A percentile compares a stretch with the other conserved stretches of the same genome.
phyloP scores from a whole-genome alignment of 1,284 basidiomycete species.

The Melampsora occidentalis region DNA sequence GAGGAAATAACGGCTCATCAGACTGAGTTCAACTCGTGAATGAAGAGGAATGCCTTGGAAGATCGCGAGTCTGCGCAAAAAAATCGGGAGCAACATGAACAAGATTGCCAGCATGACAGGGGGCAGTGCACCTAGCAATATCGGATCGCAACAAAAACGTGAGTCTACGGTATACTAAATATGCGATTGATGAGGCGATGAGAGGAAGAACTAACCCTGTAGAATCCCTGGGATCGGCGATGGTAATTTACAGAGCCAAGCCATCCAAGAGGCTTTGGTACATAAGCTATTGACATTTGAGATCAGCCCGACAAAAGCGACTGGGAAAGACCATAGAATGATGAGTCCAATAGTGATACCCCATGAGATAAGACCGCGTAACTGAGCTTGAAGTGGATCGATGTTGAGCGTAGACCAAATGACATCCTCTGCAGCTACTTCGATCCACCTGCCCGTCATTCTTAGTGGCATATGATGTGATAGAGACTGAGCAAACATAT shows the following conservation, averaged over 20 bases:
- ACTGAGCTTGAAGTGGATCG: conserved; percentile 80
- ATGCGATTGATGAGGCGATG: not conserved
- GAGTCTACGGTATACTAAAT: not conserved
- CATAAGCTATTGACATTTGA: conserved; percentile 78
- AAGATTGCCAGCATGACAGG: conserved; percentile 79
- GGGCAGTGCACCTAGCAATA: conserved; percentile 64
- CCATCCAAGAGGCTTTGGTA: conserved; percentile 65
- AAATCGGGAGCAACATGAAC: conserved; percentile 84
- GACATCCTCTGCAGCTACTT: conserved; percentile 78
- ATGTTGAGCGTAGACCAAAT: conserved; percentile 83
- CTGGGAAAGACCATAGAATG: conserved; percentile 66
- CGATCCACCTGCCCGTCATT: conserved; percentile 63
- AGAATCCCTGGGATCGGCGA: conserved; percentile 73
- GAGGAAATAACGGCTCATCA: conserved; percentile 87
- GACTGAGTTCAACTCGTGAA: conserved; percentile 77
- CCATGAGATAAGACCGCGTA: conserved; percentile 60
- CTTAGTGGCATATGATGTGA: conserved; percentile 57
- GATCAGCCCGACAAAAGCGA: conserved; percentile 75
- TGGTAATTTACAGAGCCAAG: conserved; percentile 71
- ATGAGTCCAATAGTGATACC: conserved; percentile 63
- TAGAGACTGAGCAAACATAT: conserved; percentile 63
- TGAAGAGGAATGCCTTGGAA: conserved; percentile 77
- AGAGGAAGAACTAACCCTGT: conserved; percentile 59
- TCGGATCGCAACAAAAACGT: not conserved
- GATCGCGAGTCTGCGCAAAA: conserved; percentile 71